Conservation (phyloP, 2,329 filamentous ascomycete species). For the Aureobasidium sp. region DNA sequence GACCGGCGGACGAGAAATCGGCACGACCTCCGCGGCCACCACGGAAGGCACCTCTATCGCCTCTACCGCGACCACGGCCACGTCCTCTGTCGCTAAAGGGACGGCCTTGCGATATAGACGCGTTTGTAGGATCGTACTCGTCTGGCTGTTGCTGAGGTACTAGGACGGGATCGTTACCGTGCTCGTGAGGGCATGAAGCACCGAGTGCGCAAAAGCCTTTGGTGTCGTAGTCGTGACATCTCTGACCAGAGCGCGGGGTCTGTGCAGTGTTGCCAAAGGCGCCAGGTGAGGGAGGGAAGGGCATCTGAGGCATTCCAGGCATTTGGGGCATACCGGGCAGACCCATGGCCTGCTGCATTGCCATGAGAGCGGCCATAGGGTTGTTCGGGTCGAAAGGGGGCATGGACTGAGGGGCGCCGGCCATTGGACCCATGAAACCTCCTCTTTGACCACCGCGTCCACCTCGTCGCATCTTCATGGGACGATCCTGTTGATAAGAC, state of each 20-base stretch:
- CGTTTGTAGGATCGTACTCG: constrained; percentile 54
- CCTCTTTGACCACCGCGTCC: constrained; percentile 31
- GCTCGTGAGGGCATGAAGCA: constrained; percentile 59
- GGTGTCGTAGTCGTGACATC: constrained; percentile 62
- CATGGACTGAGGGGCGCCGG: constrained; percentile 37
- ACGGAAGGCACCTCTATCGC: constrained; percentile 24
- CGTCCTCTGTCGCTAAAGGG: constrained; percentile 32
- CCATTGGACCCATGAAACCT: constrained; percentile 17
- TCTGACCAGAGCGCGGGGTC: constrained; percentile 28
- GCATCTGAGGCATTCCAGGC: constrained; percentile 37
- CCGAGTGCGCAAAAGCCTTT: constrained; percentile 65
- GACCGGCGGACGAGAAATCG: constrained; percentile 56
- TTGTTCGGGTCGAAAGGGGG: constrained; percentile 49
- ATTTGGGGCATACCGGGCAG: constrained; percentile 30
- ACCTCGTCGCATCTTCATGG: constrained; percentile 51
- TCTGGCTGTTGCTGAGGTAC: constrained; percentile 29
- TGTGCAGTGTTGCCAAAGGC: constrained; percentile 17
- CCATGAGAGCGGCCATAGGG: constrained; percentile 52
- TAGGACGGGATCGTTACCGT: constrained; percentile 47
- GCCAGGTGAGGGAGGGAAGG: constrained; percentile 19
- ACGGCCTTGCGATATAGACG: constrained; percentile 28
- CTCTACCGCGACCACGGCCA: constrained; percentile 24
- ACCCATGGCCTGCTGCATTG: constrained; percentile 46
- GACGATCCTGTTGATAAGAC: constrained; percentile 31
- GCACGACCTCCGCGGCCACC: constrained; percentile 38